Evolutionary conservation across 495 filamentous ascomycete species (phyloP), one percentile per base, ranked within the genome.

Genomic region (Hypoxylon intermedium): DNA sequence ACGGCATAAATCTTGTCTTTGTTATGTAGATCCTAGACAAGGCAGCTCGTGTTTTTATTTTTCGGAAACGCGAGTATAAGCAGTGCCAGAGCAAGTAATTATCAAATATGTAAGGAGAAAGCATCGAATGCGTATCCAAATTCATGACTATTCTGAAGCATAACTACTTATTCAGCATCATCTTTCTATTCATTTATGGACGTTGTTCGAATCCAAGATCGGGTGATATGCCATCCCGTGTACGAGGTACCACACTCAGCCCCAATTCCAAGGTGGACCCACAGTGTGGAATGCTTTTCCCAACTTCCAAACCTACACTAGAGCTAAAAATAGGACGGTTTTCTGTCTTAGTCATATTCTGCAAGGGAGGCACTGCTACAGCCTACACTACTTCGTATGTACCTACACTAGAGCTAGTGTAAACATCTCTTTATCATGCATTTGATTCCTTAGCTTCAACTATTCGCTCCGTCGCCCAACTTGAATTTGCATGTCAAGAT

Each of bases 251-350:
- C 20, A 52, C 34, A 2, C 20, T 31, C 6, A 15, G 26, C 21
- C 7, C 4, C 13, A 31, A 43, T 19, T 43, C 34, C 23, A 12
- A 50, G 42, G 31, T 34, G n/a, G 54, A 33, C 28, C 45, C 44
- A 38, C 46, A 34, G 28, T 44, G 34, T 41, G 33, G 13, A 33
- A 31, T 41, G 45, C 47, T 33, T 28, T 40, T 43, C n/a, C n/a
- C 26, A 48, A 23, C 44, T 43, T n/a, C 19, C 11, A 20, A 56
- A 45, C 48, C 56, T 59, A 59, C 52, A 59, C 19, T 5, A 20
- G 48, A 45, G 41, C 56, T 59, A 59, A 59, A 59, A 59, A 59
- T 59, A 59, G 48, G 33, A 38, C 40, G 21, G 38, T 20, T 20
- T 51, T 51, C 38, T 58, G 15, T 50, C 55, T 50, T 44, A 18